phyloP scores from a whole-genome alignment of 1,284 basidiomycete species.

The Jaminaea rosea region DNA sequence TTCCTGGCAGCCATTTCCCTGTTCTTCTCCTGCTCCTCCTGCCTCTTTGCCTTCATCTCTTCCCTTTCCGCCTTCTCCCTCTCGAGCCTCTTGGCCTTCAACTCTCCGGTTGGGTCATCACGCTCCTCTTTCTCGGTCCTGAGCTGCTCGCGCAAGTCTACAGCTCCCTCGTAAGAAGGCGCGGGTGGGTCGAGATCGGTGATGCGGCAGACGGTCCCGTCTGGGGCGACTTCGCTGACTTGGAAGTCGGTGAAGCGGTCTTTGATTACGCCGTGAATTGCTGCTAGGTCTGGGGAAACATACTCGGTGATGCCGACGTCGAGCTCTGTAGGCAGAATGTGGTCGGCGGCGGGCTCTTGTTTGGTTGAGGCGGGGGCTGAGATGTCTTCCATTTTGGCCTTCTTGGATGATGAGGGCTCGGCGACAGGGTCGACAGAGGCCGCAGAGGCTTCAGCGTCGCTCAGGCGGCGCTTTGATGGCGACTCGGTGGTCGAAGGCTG shows the following conservation, averaged over 20 bases:
- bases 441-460: too few relatives aligned
- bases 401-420: too few relatives aligned
- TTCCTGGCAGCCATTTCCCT: background rate
- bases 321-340: background rate
- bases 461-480: too few relatives aligned
- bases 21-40: conserved; percentile 1
- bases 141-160: conserved; percentile 2
- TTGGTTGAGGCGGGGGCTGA: too few relatives aligned
- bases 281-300: conserved; percentile 4
- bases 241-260: conserved; percentile 21
- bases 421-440: too few relatives aligned
- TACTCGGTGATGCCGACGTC: conserved; percentile 17
- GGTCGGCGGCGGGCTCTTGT: too few relatives aligned
- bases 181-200: conserved; percentile 10
- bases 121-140: conserved; percentile 1
- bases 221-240: conserved; percentile 12
- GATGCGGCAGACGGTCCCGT: conserved; percentile 8
- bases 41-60: background rate
- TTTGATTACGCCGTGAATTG: conserved; percentile 16
- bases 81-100: conserved; percentile 1
- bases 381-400: background rate
- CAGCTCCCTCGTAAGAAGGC: conserved; percentile 1
- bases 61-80: conserved; percentile 2
- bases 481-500: too few relatives aligned
- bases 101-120: conserved; percentile 1